These are phyloP conservation scores for Beauveria pseudobassiana DNA, from an alignment of 2,329 filamentous ascomycete species.

Conservation along the genomic window DNA sequence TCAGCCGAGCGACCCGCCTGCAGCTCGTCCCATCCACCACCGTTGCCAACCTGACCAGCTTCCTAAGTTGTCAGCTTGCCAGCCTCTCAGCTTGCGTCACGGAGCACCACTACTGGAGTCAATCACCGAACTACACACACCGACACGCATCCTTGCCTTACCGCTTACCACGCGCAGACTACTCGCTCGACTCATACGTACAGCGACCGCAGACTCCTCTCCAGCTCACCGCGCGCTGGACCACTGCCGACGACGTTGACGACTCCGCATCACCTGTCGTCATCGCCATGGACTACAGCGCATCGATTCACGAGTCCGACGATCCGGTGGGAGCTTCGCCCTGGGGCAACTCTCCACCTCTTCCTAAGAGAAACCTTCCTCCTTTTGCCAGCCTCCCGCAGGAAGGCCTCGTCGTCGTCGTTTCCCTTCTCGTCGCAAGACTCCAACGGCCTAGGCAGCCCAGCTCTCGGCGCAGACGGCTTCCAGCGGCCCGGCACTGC, in stretches of 20 bases:
- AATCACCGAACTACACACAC: neutral
- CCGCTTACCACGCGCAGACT: neutral
- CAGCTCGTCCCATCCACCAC: neutral
- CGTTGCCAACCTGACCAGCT: conserved; percentile 1
- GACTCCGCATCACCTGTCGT: conserved; percentile 6
- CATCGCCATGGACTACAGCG: conserved; percentile 48
- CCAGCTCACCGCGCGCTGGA: neutral
- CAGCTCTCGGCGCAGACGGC: conserved; percentile 27
- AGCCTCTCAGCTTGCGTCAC: conserved; percentile 13
- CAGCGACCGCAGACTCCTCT: neutral
- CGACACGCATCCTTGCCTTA: neutral
- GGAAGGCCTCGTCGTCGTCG: conserved; percentile 35
- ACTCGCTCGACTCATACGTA: neutral
- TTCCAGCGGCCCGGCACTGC: conserved; percentile 41
- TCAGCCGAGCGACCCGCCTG: conserved; percentile 1
- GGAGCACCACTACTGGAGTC: conserved; percentile 1
- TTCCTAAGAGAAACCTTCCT: conserved; percentile 39
- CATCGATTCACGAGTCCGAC: conserved; percentile 47
- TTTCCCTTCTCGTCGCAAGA: conserved; percentile 37
- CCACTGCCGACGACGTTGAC: neutral
- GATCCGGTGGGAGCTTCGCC: conserved; percentile 45
- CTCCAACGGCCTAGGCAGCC: conserved; percentile 35
- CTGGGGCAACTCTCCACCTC: conserved; percentile 46
- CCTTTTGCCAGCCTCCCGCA: conserved; percentile 34
- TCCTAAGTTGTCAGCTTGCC: conserved; percentile 4